Conservation (phyloP, 2,329 filamentous ascomycete species). For the Colletotrichum shisoi region DNA sequence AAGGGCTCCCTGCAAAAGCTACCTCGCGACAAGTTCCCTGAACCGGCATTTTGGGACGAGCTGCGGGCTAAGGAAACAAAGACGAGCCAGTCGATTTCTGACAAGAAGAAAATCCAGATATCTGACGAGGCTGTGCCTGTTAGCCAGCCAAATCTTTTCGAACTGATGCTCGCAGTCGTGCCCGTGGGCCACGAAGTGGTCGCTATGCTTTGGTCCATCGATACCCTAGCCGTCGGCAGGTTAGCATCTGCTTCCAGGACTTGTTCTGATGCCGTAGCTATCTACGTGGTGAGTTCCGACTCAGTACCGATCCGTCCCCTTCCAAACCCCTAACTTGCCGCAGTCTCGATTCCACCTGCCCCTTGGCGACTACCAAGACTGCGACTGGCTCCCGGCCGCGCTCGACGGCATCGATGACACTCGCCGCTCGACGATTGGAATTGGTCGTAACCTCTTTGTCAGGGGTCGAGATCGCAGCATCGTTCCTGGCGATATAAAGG, state of each 20-base stretch:
- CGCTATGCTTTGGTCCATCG: constrained; percentile 7
- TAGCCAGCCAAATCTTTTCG: not conserved
- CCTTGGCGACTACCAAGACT: constrained; percentile 19
- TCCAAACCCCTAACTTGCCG: constrained; percentile 2
- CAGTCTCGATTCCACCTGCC: constrained; percentile 29
- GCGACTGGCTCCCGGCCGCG: constrained; percentile 1
- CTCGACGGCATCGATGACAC: not conserved
- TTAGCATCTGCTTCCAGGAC: constrained; percentile 24
- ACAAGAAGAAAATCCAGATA: too few relatives aligned
- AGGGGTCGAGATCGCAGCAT: constrained; percentile 1
- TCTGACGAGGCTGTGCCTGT: too few relatives aligned
- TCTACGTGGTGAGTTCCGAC: constrained; percentile 3
- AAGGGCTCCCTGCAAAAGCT: not conserved
- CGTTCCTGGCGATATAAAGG: not conserved
- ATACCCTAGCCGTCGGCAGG: constrained; percentile 6
- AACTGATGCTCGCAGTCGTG: not conserved
- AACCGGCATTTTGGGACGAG: constrained; percentile 10
- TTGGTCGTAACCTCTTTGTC: constrained; percentile 18
- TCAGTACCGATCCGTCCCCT: not conserved
- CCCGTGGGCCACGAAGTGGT: constrained; percentile 10
- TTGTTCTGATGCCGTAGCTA: constrained; percentile 8
- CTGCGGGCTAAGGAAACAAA: not conserved
- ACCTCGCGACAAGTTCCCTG: not conserved
- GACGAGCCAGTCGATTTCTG: too few relatives aligned
- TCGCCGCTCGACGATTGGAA: not conserved